These are phyloP conservation scores for Fraxinus americana DNA, from an alignment of 257 asterid genomes.

Conservation along the genomic window DNA sequence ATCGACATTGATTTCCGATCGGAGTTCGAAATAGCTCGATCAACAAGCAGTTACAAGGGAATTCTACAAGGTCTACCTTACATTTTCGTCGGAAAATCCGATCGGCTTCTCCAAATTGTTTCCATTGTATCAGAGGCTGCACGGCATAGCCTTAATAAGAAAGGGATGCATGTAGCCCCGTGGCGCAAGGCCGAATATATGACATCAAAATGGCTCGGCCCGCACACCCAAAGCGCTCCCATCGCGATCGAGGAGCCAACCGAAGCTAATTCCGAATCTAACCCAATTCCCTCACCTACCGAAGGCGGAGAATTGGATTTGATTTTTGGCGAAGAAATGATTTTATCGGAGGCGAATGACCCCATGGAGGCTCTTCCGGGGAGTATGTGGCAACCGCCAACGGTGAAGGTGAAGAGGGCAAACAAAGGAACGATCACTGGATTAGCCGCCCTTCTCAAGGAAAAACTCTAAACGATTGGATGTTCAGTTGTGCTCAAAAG, in stretches of 20 bases:
- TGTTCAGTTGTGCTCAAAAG: conserved; percentile 23
- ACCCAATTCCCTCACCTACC: background rate
- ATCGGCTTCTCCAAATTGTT: conserved; percentile 73
- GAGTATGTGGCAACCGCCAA: conserved; percentile 63
- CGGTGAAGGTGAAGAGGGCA: conserved; percentile 60
- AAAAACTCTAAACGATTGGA: conserved; percentile 41
- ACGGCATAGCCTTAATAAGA: conserved; percentile 75
- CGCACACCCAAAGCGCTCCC: conserved; percentile 46
- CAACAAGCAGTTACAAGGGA: conserved; percentile 65
- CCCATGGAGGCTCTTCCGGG: conserved; percentile 17
- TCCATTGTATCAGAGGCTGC: conserved; percentile 78
- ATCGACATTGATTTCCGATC: conserved; percentile 88
- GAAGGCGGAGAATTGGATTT: conserved; percentile 51
- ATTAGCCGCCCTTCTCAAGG: conserved; percentile 75
- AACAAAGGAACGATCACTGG: conserved; percentile 71
- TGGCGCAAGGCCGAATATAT: conserved; percentile 90
- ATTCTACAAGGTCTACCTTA: conserved; percentile 67
- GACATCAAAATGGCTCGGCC: conserved; percentile 80
- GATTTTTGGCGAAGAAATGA: conserved; percentile 52
- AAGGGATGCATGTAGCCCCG: conserved; percentile 93
- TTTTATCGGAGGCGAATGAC: conserved; percentile 30
- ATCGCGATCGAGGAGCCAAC: conserved; percentile 16
- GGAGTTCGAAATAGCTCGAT: conserved; percentile 89
- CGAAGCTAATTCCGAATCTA: conserved; percentile 11
- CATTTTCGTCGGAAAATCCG: conserved; percentile 80